These are phyloP conservation scores for Cyberlindnera euphorbiae DNA, from an alignment of 805 yeast species.

Conservation along the genomic window DNA sequence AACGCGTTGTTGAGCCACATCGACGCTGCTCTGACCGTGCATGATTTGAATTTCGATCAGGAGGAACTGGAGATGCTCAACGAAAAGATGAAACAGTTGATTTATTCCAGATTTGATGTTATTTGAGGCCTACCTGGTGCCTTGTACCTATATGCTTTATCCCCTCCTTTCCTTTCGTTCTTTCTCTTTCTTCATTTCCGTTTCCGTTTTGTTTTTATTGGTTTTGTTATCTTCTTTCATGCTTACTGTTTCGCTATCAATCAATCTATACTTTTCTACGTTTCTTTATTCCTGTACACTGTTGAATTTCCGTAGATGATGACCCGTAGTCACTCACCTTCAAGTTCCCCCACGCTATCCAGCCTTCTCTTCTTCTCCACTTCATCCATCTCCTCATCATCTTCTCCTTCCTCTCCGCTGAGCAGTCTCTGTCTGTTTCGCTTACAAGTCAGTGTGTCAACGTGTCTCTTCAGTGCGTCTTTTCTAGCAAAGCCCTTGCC, in stretches of 20 bases:
- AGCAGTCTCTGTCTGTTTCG: conserved; percentile 57
- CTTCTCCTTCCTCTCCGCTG: conserved; percentile 5
- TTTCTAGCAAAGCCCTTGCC: conserved; percentile 82
- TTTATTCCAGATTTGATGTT: conserved; percentile 21
- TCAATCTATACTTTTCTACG: too few relatives aligned
- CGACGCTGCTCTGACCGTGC: conserved; percentile 2
- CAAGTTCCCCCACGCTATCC: background rate
- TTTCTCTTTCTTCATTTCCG: background rate
- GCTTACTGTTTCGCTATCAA: too few relatives aligned
- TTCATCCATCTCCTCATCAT: conserved; percentile 4
- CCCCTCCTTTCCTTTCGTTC: background rate
- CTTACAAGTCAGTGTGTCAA: conserved; percentile 69
- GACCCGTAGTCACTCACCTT: too few relatives aligned
- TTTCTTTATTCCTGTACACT: too few relatives aligned
- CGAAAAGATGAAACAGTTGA: conserved; percentile 18
- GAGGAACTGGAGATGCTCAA: conserved; percentile 18
- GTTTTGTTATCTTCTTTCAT: background rate
- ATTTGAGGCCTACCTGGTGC: conserved; percentile 7
- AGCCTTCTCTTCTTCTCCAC: background rate
- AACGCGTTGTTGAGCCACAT: conserved; percentile 2
- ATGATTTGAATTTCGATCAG: conserved; percentile 8
- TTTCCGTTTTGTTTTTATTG: background rate
- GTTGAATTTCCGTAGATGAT: too few relatives aligned
- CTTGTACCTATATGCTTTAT: background rate
- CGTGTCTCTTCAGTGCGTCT: conserved; percentile 76